Conservation (phyloP, 192 early-diverging fungal genomes). For the Backusella luteola region DNA sequence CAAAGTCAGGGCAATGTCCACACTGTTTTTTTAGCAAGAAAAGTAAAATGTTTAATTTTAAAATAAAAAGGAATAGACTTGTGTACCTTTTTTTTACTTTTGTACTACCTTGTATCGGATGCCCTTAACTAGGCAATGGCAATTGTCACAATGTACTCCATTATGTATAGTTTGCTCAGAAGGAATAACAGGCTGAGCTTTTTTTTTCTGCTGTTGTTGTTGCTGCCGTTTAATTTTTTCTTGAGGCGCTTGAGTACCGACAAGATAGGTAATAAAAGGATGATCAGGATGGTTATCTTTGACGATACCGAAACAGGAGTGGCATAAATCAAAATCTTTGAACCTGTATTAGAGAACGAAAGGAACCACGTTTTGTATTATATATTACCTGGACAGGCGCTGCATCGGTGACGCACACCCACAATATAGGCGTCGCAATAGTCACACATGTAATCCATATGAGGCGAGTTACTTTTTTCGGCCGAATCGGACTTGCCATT, state of each 20-base stretch:
- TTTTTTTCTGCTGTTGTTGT: slow-evolving; percentile 28
- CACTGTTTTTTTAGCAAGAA: slow-evolving; percentile 31
- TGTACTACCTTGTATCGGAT: slow-evolving; percentile 49
- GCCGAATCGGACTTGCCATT: not conserved
- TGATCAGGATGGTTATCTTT: slow-evolving; percentile 41
- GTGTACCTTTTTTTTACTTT: not conserved
- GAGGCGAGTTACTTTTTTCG: slow-evolving; percentile 5
- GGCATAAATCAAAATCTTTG: slow-evolving; percentile 58
- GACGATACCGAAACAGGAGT: slow-evolving; percentile 49
- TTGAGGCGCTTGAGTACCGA: not conserved
- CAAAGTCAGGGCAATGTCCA: slow-evolving; percentile 58
- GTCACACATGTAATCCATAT: slow-evolving; percentile 44
- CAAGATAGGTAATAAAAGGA: slow-evolving; percentile 32
- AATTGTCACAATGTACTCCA: slow-evolving; percentile 49
- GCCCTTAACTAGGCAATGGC: slow-evolving; percentile 40
- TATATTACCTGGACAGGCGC: slow-evolving; percentile 34
- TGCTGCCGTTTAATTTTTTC: slow-evolving; percentile 12
- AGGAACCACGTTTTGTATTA: not conserved
- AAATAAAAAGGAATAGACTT: not conserved
- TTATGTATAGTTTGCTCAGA: slow-evolving; percentile 20
- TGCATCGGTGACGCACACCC: slow-evolving; percentile 62
- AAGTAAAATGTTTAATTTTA: not conserved
- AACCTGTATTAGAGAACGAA: slow-evolving; percentile 17
- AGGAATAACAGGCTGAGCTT: not conserved
- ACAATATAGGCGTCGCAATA: slow-evolving; percentile 51